A percentile compares a stretch with the other conserved stretches of the same genome.
These are phyloP conservation scores for Sicyos baderoa DNA, from an alignment of 306 rosid species.

Conservation along the genomic window DNA sequence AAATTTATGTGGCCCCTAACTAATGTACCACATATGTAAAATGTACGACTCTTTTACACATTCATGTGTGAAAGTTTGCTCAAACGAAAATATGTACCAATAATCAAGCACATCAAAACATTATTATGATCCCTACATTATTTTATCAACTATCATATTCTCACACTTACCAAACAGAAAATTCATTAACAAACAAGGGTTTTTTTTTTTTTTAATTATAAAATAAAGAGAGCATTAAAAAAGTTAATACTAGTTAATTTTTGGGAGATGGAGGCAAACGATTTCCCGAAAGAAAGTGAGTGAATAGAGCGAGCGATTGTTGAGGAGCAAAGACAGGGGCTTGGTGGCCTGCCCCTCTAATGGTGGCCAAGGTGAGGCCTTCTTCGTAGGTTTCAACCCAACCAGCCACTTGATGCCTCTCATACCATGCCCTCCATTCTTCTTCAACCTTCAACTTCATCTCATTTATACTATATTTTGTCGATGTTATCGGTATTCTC, in stretches of 20 bases:
- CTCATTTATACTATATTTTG: slow-evolving; percentile 43
- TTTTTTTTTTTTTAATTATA: too few species aligned
- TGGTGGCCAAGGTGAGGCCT: slow-evolving; percentile 48
- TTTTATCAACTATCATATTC: not conserved
- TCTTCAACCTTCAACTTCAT: slow-evolving; percentile 29
- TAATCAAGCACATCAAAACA: too few species aligned
- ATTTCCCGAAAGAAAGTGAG: slow-evolving; percentile 38
- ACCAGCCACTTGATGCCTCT: slow-evolving; percentile 45
- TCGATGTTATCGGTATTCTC: slow-evolving; percentile 54
- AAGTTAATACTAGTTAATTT: not conserved
- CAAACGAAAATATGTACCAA: too few species aligned
- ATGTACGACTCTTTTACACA: too few species aligned
- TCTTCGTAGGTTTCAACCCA: slow-evolving; percentile 47
- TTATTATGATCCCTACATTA: too few species aligned
- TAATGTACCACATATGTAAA: too few species aligned
- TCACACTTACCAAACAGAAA: not conserved
- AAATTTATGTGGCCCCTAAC: too few species aligned
- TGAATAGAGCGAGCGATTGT: slow-evolving; percentile 43
- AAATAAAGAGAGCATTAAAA: not conserved
- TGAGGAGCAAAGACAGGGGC: slow-evolving; percentile 46
- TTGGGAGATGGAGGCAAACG: slow-evolving; percentile 29
- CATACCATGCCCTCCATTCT: slow-evolving; percentile 58
- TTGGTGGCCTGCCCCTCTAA: slow-evolving; percentile 74
- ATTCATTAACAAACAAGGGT: not conserved
- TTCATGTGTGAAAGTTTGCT: too few species aligned